Evolutionary conservation across 2,329 filamentous ascomycete species (phyloP).

Genomic region (Trichoderma sp.): DNA sequence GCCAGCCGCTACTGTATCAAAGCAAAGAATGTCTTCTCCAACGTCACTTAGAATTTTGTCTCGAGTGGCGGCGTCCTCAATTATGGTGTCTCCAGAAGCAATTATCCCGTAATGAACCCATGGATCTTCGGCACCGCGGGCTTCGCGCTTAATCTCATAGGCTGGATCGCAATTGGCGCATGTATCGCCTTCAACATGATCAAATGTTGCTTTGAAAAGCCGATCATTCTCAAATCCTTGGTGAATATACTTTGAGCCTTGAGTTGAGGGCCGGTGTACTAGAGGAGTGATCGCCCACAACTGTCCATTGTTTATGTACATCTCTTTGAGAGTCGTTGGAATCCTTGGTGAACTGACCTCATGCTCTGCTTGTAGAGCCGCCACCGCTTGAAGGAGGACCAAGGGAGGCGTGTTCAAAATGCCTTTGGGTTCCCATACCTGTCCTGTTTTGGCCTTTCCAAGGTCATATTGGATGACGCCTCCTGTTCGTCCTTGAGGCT

Average conservation of each 20-base stretch:
- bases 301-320: too few relatives aligned
- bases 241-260: not conserved
- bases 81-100: not conserved
- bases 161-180: not conserved
- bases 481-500: not conserved
- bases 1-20: not conserved
- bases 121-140: not conserved
- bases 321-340: too few relatives aligned
- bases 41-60: not conserved
- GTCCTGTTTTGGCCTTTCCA: not conserved
- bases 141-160: not conserved
- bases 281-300: too few relatives aligned
- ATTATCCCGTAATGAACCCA: not conserved
- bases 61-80: not conserved
- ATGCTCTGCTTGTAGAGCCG: too few relatives aligned
- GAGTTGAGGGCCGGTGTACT: too few relatives aligned
- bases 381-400: too few relatives aligned
- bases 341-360: too few relatives aligned
- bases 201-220: too few relatives aligned
- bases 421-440: too few relatives aligned
- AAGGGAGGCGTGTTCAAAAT: too few relatives aligned
- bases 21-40: not conserved
- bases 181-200: not conserved
- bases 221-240: not conserved
- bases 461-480: not conserved